These are phyloP conservation scores for Penicillium corylophilum DNA, from an alignment of 2,329 filamentous ascomycete genomes.

Conservation along the genomic window DNA sequence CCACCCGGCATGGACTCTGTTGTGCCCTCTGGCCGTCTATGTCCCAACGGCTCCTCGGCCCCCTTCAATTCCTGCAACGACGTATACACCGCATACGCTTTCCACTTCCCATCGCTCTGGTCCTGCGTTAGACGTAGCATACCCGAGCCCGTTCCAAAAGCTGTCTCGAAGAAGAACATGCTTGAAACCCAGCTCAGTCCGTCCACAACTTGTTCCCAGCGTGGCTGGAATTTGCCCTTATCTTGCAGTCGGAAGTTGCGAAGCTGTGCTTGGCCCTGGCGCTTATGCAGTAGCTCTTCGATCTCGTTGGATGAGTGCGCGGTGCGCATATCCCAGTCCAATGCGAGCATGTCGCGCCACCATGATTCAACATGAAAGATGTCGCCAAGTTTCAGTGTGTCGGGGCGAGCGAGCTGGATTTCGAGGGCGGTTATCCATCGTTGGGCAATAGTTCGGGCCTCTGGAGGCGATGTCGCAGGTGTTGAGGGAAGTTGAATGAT, in stretches of 20 bases:
- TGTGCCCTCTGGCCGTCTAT: slow-evolving; percentile 34
- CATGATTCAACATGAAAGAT: slow-evolving; percentile 42
- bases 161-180: slow-evolving; percentile 43
- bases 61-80: slow-evolving; percentile 38
- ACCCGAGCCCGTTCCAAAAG: slow-evolving; percentile 36
- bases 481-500: slow-evolving; percentile 33
- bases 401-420: slow-evolving; percentile 18
- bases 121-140: slow-evolving; percentile 31
- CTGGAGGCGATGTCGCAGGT: slow-evolving; percentile 16
- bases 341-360: slow-evolving; percentile 43
- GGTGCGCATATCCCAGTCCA: slow-evolving; percentile 43
- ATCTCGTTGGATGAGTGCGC: slow-evolving; percentile 34
- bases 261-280: slow-evolving; percentile 28
- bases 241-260: slow-evolving; percentile 34
- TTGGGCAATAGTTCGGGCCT: slow-evolving; percentile 29
- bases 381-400: slow-evolving; percentile 14
- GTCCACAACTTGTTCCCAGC: slow-evolving; percentile 27
- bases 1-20: slow-evolving; percentile 35
- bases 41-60: slow-evolving; percentile 35
- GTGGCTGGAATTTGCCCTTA: slow-evolving; percentile 33
- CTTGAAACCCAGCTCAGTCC: slow-evolving; percentile 37
- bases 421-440: slow-evolving; percentile 34
- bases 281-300: slow-evolving; percentile 28
- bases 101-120: slow-evolving; percentile 30
- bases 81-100: slow-evolving; percentile 41